These are phyloP conservation scores for Clausena lansium DNA, from an alignment of 345 rosid genomes.

Conservation along the genomic window DNA sequence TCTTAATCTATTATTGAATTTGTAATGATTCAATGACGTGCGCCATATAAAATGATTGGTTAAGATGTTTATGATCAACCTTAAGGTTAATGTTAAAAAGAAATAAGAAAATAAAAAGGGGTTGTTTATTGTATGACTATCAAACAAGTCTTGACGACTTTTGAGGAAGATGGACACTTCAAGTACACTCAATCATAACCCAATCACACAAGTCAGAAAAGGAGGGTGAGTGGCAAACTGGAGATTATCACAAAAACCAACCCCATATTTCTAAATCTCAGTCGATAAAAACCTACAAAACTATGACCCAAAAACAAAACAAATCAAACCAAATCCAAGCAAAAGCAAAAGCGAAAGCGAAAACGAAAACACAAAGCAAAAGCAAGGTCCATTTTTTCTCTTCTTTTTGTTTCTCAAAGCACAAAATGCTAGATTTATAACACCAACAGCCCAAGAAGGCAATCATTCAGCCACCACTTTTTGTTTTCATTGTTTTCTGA, in stretches of 20 bases:
- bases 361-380: background rate
- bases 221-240: conserved; percentile 23
- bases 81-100: too few relatives aligned
- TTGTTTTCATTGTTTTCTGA: background rate
- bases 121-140: too few relatives aligned
- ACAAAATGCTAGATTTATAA: background rate
- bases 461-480: background rate
- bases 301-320: background rate
- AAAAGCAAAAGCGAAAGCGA: background rate
- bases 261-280: background rate
- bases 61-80: too few relatives aligned
- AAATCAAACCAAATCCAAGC: conserved; percentile 3
- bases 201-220: background rate
- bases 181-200: background rate
- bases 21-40: too few relatives aligned
- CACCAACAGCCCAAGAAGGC: background rate
- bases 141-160: background rate
- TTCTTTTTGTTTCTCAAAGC: background rate
- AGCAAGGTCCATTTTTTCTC: background rate
- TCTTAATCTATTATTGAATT: too few relatives aligned
- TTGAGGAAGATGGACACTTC: background rate
- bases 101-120: too few relatives aligned
- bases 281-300: background rate
- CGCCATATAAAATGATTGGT: too few relatives aligned
- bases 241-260: conserved; percentile 22